These are phyloP conservation scores for Pyrenula massariospora DNA, from an alignment of 495 filamentous ascomycete genomes.

Conservation along the genomic window DNA sequence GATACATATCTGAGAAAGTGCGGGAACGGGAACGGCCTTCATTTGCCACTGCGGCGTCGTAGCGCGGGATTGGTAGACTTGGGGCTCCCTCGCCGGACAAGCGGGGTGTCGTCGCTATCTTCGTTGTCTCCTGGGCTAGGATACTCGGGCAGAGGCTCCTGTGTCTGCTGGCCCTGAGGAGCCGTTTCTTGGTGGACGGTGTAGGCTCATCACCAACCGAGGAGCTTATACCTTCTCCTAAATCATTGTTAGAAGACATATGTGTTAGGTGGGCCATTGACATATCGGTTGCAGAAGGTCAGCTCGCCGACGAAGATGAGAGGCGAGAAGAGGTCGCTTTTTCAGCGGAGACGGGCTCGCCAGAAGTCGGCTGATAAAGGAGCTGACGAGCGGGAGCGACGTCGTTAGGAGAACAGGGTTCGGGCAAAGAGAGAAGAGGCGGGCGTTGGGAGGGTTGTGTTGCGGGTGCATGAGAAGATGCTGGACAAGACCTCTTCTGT, in stretches of 20 bases:
- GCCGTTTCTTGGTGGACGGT: conserved; percentile 22
- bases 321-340: too few relatives aligned
- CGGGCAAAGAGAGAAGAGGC: background rate
- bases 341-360: too few relatives aligned
- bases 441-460: background rate
- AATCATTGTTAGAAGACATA: conserved; percentile 59
- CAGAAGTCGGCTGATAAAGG: too few relatives aligned
- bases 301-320: too few relatives aligned
- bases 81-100: conserved; percentile 16
- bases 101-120: conserved; percentile 15
- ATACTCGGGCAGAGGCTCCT: conserved; percentile 56
- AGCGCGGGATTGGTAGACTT: conserved; percentile 51
- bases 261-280: conserved; percentile 71
- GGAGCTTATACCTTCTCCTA: conserved; percentile 61
- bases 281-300: conserved; percentile 96
- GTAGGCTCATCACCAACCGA: conserved; percentile 24
- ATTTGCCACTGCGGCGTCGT: conserved; percentile 48
- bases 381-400: background rate
- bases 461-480: background rate
- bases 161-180: conserved; percentile 19
- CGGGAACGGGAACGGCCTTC: conserved; percentile 2
- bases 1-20: background rate
- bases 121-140: conserved; percentile 50
- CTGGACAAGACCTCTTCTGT: background rate
- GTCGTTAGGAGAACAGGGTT: background rate